Evolutionary conservation across 768 basidiomycete species (phyloP).

Genomic region (Postia placenta): DNA sequence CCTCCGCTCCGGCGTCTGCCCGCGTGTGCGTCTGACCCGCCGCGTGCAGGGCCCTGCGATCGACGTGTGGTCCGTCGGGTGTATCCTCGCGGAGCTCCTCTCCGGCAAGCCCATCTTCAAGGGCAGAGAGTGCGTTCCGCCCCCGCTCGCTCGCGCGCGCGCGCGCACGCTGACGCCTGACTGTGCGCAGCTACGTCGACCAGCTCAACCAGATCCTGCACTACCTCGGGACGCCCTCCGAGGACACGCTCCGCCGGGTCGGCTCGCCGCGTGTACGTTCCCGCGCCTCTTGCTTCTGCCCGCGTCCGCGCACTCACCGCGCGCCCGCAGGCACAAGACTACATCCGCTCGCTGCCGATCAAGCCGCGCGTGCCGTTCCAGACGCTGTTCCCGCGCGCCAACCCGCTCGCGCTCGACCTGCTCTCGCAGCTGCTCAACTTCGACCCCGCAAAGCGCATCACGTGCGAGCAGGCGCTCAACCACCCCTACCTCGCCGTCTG

Average conservation of each 20-base stretch:
- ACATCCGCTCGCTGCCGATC: constrained; percentile 96
- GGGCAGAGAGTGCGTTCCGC: constrained; percentile 77
- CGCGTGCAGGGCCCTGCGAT: constrained; percentile 72
- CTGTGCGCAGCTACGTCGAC: constrained; percentile 76
- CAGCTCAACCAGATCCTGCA: constrained; percentile 98
- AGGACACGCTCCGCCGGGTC: constrained; percentile 92
- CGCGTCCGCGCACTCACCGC: neutral
- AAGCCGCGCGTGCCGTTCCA: constrained; percentile 91
- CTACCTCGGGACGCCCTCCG: constrained; percentile 95
- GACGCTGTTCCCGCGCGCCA: constrained; percentile 89
- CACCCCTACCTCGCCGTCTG: constrained; percentile 96
- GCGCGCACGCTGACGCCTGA: constrained; percentile 5
- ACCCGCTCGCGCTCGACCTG: constrained; percentile 90
- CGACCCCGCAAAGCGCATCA: constrained; percentile 94
- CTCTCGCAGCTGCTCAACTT: constrained; percentile 89
- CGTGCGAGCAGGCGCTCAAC: constrained; percentile 90
- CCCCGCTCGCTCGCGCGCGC: neutral
- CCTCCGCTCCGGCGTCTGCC: neutral
- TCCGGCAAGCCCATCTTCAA: constrained; percentile 96
- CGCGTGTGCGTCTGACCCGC: neutral
- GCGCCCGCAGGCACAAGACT: constrained; percentile 80
- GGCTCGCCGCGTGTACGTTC: constrained; percentile 82
- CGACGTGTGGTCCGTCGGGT: constrained; percentile 95
- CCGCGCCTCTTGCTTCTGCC: neutral
- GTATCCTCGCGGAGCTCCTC: constrained; percentile 88